Percentiles rank a stretch among this genome's conserved stretches.
These are phyloP conservation scores for Colletotrichum cereale DNA, from an alignment of 2,329 filamentous ascomycete species.

Conservation along the genomic window DNA sequence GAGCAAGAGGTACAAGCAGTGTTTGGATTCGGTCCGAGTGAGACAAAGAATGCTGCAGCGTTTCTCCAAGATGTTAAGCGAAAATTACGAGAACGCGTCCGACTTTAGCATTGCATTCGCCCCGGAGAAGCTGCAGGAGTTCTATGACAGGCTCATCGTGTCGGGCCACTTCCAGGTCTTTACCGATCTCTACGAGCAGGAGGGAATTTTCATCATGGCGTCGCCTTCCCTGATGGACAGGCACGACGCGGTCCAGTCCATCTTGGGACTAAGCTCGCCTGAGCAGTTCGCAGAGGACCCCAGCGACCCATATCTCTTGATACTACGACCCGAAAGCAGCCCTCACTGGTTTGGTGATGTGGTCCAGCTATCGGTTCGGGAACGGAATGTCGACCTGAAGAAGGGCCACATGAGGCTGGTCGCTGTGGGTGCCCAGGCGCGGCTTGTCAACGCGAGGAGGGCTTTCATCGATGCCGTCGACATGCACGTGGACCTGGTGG, in stretches of 20 bases:
- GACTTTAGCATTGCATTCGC: conserved; percentile 88
- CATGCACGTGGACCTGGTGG: conserved; percentile 87
- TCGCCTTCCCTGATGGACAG: conserved; percentile 82
- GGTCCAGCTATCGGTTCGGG: conserved; percentile 77
- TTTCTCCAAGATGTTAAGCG: conserved; percentile 89
- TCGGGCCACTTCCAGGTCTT: conserved; percentile 91
- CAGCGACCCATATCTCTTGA: conserved; percentile 85
- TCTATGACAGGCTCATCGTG: conserved; percentile 84
- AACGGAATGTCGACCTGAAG: conserved; percentile 87
- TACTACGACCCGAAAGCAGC: conserved; percentile 83
- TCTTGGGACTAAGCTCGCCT: conserved; percentile 78
- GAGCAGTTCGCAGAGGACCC: conserved; percentile 75
- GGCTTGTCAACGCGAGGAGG: conserved; percentile 82
- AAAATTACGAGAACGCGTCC: conserved; percentile 95
- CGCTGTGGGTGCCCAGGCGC: conserved; percentile 85
- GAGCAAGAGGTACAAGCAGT: conserved; percentile 97
- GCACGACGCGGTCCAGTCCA: conserved; percentile 84
- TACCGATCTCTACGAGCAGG: conserved; percentile 76
- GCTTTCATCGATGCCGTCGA: conserved; percentile 84
- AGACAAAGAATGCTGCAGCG: conserved; percentile 96
- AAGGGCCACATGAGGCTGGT: conserved; percentile 88
- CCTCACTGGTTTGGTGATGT: conserved; percentile 86
- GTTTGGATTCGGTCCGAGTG: conserved; percentile 94
- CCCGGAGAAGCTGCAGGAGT: conserved; percentile 76
- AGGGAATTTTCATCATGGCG: conserved; percentile 85